phyloP scores from a whole-genome alignment of 2,329 filamentous ascomycete genomes.

The Calonectria hawksworthii region DNA sequence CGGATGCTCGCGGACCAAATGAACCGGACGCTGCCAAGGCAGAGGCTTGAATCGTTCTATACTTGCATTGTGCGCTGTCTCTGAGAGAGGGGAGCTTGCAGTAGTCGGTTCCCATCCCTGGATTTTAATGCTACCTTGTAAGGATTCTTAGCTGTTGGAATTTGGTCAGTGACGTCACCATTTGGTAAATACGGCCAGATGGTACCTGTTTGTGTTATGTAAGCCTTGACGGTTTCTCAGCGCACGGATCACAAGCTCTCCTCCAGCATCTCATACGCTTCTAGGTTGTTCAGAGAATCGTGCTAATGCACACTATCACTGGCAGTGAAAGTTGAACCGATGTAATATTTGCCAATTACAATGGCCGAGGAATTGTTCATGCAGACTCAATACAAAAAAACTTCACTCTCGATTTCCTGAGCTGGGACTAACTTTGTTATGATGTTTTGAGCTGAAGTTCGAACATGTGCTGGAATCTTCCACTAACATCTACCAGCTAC shows the following conservation, averaged over 20 bases:
- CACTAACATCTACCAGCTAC: conserved; percentile 39
- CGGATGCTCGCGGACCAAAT: neutral
- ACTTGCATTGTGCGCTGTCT: neutral
- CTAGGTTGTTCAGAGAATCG: neutral
- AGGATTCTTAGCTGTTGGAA: neutral
- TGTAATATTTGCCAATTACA: neutral
- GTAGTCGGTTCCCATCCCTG: neutral
- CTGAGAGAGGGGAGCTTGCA: neutral
- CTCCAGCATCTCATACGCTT: too few species aligned
- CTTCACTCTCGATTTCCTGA: neutral
- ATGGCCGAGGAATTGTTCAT: neutral
- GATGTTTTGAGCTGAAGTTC: neutral
- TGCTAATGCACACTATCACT: neutral
- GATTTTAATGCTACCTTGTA: neutral
- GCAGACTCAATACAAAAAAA: neutral
- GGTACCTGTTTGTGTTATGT: neutral
- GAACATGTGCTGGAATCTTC: conserved; percentile 31
- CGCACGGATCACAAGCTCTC: conserved; percentile 1
- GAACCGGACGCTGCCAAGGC: neutral
- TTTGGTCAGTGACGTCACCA: conserved; percentile 13
- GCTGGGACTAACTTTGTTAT: neutral
- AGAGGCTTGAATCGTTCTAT: neutral
- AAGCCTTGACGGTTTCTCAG: neutral
- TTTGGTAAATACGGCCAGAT: neutral
- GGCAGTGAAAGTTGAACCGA: neutral